These are phyloP conservation scores for Hyaloscypha finlandica DNA, from an alignment of 495 filamentous ascomycete genomes.

Conservation along the genomic window DNA sequence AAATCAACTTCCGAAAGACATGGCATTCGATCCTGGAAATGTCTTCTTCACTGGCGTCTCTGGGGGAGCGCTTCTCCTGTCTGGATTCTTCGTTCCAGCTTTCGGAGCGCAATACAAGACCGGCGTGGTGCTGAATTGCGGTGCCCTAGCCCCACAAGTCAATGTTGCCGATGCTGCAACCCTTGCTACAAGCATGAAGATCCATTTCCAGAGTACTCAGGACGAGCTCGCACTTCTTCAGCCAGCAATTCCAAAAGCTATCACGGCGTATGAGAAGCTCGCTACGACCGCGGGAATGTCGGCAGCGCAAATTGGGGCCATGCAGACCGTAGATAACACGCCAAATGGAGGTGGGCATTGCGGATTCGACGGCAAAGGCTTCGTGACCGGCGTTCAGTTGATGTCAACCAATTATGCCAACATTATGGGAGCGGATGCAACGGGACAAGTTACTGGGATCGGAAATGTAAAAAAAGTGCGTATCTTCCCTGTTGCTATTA, in stretches of 20 bases:
- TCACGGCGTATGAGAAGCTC: conserved; percentile 48
- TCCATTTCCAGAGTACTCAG: conserved; percentile 54
- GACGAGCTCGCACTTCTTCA: conserved; percentile 46
- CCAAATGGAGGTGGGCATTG: conserved; percentile 48
- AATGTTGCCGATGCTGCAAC: conserved; percentile 38
- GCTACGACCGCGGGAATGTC: conserved; percentile 39
- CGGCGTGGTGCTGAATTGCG: conserved; percentile 50
- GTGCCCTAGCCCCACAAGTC: conserved; percentile 48
- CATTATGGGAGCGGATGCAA: conserved; percentile 43
- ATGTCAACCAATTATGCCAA: conserved; percentile 47
- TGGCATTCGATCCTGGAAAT: conserved; percentile 44
- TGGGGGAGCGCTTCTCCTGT: conserved; percentile 46
- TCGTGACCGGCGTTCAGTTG: conserved; percentile 50
- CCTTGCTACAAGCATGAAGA: conserved; percentile 37
- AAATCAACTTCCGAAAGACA: conserved; percentile 41
- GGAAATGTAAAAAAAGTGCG: conserved; percentile 41
- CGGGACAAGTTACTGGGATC: conserved; percentile 45
- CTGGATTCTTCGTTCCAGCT: conserved; percentile 51
- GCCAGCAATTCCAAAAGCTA: conserved; percentile 44
- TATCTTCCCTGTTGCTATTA: background rate
- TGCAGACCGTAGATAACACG: conserved; percentile 52
- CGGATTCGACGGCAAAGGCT: conserved; percentile 50
- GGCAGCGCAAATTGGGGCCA: conserved; percentile 38
- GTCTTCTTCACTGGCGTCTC: conserved; percentile 52
- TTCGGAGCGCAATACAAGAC: conserved; percentile 46